phyloP scores from a whole-genome alignment of 352 stramenopile species.

The Phytophthora pinifolia region DNA sequence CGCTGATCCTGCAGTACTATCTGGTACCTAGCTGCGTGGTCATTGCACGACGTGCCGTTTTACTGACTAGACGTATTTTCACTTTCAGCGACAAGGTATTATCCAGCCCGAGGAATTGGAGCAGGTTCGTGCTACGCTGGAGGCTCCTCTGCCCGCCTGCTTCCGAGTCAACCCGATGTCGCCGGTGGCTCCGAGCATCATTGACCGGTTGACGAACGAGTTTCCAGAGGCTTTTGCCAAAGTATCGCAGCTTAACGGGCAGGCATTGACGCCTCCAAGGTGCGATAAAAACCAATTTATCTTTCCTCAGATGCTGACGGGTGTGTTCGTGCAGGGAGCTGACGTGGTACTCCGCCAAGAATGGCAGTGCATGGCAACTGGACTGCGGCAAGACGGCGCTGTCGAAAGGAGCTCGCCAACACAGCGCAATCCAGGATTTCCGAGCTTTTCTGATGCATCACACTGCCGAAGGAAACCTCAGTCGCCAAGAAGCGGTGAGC shows the following conservation, averaged over 20 bases:
- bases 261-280: conserved; percentile 40
- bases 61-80: not conserved
- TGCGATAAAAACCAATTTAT: conserved; percentile 1
- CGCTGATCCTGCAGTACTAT: conserved; percentile 72
- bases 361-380: conserved; percentile 71
- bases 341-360: conserved; percentile 55
- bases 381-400: conserved; percentile 69
- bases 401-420: conserved; percentile 52
- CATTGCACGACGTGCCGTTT: not conserved
- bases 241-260: conserved; percentile 25
- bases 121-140: conserved; percentile 47
- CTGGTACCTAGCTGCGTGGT: conserved; percentile 33
- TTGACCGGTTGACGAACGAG: conserved; percentile 42
- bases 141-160: conserved; percentile 62
- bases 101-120: conserved; percentile 46
- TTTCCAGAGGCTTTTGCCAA: conserved; percentile 47
- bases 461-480: conserved; percentile 90
- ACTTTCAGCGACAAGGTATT: conserved; percentile 56
- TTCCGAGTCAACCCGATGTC: conserved; percentile 68
- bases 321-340: conserved; percentile 36
- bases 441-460: conserved; percentile 93
- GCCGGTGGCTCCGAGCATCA: conserved; percentile 32
- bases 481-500: conserved; percentile 96
- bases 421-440: conserved; percentile 78
- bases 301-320: not conserved